Percentiles rank a stretch among this genome's conserved stretches.
phyloP scores from a whole-genome alignment of 1,284 basidiomycete genomes.

The Malassezia cuniculi region DNA sequence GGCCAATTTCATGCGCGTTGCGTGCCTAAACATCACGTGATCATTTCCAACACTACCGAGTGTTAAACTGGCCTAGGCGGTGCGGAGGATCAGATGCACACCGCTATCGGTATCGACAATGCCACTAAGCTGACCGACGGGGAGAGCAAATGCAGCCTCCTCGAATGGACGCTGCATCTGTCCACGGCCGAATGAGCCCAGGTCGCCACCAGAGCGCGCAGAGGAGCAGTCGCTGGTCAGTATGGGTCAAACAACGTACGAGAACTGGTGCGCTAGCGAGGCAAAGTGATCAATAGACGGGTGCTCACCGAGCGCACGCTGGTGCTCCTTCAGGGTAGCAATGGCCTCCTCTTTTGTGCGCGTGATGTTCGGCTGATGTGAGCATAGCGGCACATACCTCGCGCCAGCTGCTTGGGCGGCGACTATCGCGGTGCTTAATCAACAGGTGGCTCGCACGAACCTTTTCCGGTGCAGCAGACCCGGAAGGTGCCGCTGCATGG shows the following conservation, averaged over 20 bases:
- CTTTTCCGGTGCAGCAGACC: slow-evolving; percentile 50
- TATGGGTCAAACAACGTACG: slow-evolving; percentile 15
- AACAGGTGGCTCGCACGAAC: slow-evolving; percentile 88
- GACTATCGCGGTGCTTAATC: slow-evolving; percentile 76
- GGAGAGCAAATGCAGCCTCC: slow-evolving; percentile 68
- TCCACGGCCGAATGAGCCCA: slow-evolving; percentile 63
- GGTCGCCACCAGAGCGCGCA: slow-evolving; percentile 36
- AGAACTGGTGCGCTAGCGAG: slow-evolving; percentile 28
- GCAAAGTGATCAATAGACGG: slow-evolving; percentile 30
- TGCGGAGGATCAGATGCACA: slow-evolving; percentile 86
- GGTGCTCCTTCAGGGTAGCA: slow-evolving; percentile 52
- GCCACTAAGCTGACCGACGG: slow-evolving; percentile 71
- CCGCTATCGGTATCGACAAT: slow-evolving; percentile 85
- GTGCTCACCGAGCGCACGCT: slow-evolving; percentile 23
- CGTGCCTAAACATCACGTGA: too few relatives aligned
- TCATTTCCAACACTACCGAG: too few relatives aligned
- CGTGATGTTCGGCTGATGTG: slow-evolving; percentile 62
- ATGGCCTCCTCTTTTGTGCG: slow-evolving; percentile 81
- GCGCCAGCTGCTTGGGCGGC: slow-evolving; percentile 57
- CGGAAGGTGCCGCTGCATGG: slow-evolving; percentile 4
- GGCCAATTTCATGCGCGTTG: neutral
- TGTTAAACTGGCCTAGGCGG: too few relatives aligned
- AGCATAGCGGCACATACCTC: slow-evolving; percentile 19
- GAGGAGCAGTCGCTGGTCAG: slow-evolving; percentile 40
- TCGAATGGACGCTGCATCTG: slow-evolving; percentile 99